Evolutionary conservation across 2,329 filamentous ascomycete species (phyloP).

Genomic region (Fusarium sp.): DNA sequence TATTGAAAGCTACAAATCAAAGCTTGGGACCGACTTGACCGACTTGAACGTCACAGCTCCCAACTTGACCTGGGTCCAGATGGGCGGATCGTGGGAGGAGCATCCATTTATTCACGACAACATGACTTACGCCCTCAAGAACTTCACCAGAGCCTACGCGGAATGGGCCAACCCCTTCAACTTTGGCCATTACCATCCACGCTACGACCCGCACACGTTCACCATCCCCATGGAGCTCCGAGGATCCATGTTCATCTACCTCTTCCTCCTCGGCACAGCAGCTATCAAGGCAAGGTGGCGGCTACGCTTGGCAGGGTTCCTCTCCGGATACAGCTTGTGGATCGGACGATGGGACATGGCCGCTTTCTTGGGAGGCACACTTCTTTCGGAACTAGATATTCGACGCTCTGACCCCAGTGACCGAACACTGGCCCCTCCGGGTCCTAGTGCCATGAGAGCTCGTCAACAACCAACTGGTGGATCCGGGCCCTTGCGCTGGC

Average conservation of each 20-base stretch:
- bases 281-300: conserved; percentile 56
- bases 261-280: conserved; percentile 58
- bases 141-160: conserved; percentile 56
- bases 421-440: conserved; percentile 30
- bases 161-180: conserved; percentile 62
- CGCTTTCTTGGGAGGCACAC: conserved; percentile 56
- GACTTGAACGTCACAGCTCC: conserved; percentile 51
- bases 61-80: conserved; percentile 54
- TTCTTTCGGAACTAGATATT: conserved; percentile 57
- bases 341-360: conserved; percentile 60
- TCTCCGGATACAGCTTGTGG: conserved; percentile 54
- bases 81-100: conserved; percentile 61
- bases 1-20: neutral
- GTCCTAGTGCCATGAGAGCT: conserved; percentile 14
- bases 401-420: conserved; percentile 40
- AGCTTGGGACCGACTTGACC: conserved; percentile 8
- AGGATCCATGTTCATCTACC: conserved; percentile 59
- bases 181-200: conserved; percentile 57
- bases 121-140: conserved; percentile 55
- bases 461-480: conserved; percentile 27
- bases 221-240: conserved; percentile 61
- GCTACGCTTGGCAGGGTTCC: conserved; percentile 46
- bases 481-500: conserved; percentile 47
- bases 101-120: conserved; percentile 59
- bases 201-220: conserved; percentile 60